Base-by-base conservation (phyloP, 108 stramenopile species). In the Cyclotella baltica region DNA sequence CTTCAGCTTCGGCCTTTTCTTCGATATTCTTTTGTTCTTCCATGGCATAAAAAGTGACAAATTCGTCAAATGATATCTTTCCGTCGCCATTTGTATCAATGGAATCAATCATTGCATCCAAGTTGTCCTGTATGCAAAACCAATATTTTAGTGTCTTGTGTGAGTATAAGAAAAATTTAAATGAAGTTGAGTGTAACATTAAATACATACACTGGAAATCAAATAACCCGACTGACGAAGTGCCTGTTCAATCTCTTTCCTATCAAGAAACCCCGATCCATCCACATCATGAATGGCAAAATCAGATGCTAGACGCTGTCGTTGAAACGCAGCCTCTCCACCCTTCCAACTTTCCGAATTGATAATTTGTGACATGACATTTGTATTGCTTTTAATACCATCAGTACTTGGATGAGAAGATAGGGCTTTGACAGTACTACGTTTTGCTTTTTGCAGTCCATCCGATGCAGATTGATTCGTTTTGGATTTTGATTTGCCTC, bases 31-130 rank as follows among this genome's bases (percentile, higher is more conserved):
- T 81, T 33, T 46, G 47, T 59, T 85, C 77, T 78, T 85, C 83
- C 61, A 84, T 84, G 10, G 77, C 57, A 4, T 89, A 85, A 84
- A 91, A 94, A 6, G 67, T 67, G 0, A 91, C 83, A 75, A 94
- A 94, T 67, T 96, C 95, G 46, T 93, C 90, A 70, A 93, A 96
- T 59, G 76, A 74, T 38, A 96, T 83, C 58, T 85, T 78, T 0
- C 91, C 95, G 67, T 96, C 88, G 5, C 85, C 78, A 72, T 96
- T 77, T 16, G 70, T 85, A 70, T 96, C 95, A 50, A 93, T 91
- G 0, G 77, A 75, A 43, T 83, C 70, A 53, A 93, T 79, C 51
- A 88, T 50, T 33, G 37, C 57, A 34, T 79, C 71, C 40, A 83
- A 78, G 29, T 73, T 67, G 22, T 91, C 85, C 64, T 83, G 66